Evolutionary conservation across 1,139 yeast species (phyloP), one percentile per base, ranked within the genome.

Genomic region (Geotrichum cucujoidarum): DNA sequence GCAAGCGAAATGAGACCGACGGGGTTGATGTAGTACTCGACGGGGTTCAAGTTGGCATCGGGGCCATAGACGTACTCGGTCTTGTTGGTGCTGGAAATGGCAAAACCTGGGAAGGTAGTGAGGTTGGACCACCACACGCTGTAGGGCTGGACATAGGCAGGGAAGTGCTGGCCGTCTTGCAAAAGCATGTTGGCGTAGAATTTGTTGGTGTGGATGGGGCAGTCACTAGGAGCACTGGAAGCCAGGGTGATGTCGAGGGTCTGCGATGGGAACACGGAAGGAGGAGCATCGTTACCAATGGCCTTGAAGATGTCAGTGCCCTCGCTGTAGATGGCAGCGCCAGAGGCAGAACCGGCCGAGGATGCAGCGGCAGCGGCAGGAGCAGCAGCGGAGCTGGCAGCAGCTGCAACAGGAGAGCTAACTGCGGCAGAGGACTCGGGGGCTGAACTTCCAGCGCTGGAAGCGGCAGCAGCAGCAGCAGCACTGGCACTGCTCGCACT

Each of bases 151-250:
- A 82, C 73, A 47, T 66, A 72, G 10, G 73, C 71, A 8, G 71
- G 67, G 40, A 1, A 67, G 11, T 77, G 75, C 60, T 85, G 92
- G 34, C 69, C 68, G 1, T 74, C 92, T n/a, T n/a, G n/a, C 22
- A 89, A 74, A 53, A 87, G 68, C 62, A 88, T 68, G 65, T 89
- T 89, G 11, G 86, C 83, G 63, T 84, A 88, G 64, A 87, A 89
- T 62, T 88, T 87, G 69, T 89, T 89, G 20, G 97, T 88, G 55
- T 80, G 79, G 41, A 80, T 73, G 7, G 95, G 87, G n/a, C 36
- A 38, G 40, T 41, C 43, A 21, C 72, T 68, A 51, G 72, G 70
- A 37, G 77, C 80, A 38, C 79, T 78, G 2, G 56, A 56, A 25
- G 82, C 80, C 45, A 79, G 62, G 0, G 60, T 56, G 52, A 80